Base-by-base conservation (phyloP, 1,284 basidiomycete species). In the Ganoderma sinense region DNA sequence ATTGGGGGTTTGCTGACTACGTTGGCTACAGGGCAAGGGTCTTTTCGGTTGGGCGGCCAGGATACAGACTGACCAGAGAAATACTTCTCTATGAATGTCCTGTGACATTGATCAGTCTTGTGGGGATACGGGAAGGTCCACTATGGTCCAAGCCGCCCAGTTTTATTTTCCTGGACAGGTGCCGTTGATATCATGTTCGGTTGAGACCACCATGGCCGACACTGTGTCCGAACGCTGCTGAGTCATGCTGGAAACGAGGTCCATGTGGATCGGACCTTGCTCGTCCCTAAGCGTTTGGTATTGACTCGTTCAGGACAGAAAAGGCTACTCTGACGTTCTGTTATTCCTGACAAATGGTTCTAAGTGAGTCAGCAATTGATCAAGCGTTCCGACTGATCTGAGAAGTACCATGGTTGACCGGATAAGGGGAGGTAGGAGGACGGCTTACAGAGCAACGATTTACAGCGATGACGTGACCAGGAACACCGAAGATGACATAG, bases 21-120 rank as follows among this genome's bases (percentile, higher is more conserved):
- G 11, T 39, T 36, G 26, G n/a, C 59, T n/a, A 16, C 53, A 82
- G 81, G 81, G 75, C 77, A 2, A 75, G 81, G 66, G 79, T 78
- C 4, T 71, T 82, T 29, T 80, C 81, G 78, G 69, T 73, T 68
- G 33, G 56, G 71, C 1, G 80, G 82, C 2, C 11, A 2, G 65
- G 36, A 39, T 39, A 39, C 36, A 39, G 36, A 39, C 3, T 43
- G 41, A 43, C 41, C 14, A 18, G 14, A 16, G 18, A 51, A 20
- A 10, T 23, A 23, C 48, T 23, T 56, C 55, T 11, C 36, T 39
- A 39, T 39, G 36, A 39, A 3, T 26, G 31, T 56, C 33, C 55
- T 20, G 31, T 31, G 55, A 0, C 31, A 26, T 14, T 4, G 13
- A 11, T 4, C 23, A 13, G 4, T 53, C 48, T 53, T 10, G 11